Base-by-base conservation (phyloP, 257 asterid species). In the Primulina eburnea region DNA sequence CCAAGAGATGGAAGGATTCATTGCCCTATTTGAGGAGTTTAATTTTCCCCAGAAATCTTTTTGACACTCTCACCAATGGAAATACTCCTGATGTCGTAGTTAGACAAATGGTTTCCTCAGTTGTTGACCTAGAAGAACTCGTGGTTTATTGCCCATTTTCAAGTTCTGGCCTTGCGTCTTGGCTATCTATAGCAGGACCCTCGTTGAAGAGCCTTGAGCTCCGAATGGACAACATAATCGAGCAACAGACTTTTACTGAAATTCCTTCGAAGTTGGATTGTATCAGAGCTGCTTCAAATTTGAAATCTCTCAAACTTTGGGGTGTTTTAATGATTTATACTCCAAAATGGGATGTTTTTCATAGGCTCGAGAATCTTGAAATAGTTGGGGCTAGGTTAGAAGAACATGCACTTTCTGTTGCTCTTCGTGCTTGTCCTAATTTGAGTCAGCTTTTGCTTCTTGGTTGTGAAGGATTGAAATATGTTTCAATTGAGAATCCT, bases 241-340 rank as follows among this genome's bases (percentile, higher is more conserved):
- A 88, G n/a, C 75, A 75, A 6, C 82, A 80, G 16, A 56, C 85
- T 1, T 50, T 34, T 63, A 55, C 66, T 8, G 86, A 83, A 20
- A 72, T 62, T 18, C 88, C 89, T 62, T 83, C 95, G 3, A 95
- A 89, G 85, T 40, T 95, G 87, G 97, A 95, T 62, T 80, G 87
- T 81, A 82, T 92, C 24, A 67, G 84, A 50, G 84, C 81, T 16
- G 96, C 99, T 1, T 38, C 56, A 24, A 88, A 92, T 84, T 73
- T 95, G 88, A 97, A 92, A 76, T 88, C 94, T 50, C 80, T 95
- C 59, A 88, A 73, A 77, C 98, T 95, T 33, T 95, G 99, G 99
- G 97, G 98, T 7, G 96, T 92, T 73, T 62, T 88, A 16, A 89
- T 95, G 95, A 66, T 86, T 2, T 43, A 76, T 73, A 68, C 95